Evolutionary conservation across 176 grass and related monocot species (phyloP), one percentile per base, ranked within the genome.

Genomic region (Hsuehochloa calcarea): DNA sequence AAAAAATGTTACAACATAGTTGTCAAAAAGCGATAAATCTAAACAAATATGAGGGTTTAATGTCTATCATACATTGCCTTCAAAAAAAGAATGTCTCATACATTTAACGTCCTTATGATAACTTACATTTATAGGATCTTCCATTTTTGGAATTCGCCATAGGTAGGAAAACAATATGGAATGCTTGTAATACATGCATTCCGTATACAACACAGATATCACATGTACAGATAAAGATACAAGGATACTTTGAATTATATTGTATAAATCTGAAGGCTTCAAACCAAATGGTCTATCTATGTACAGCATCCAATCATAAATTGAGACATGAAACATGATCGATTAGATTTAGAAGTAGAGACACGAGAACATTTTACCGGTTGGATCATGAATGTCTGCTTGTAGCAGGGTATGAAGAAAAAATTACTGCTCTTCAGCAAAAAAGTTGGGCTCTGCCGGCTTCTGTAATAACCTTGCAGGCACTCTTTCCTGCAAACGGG

Each of bases 371-470:
- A 43, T 49, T 72, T 84, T 80, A 69, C 40, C 22, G 4, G 62
- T 80, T 54, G 74, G 44, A 39, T 27, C 66, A n/a, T 86, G 54
- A 49, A 55, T 67, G 4, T 54, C 71, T 70, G 70, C 51, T 65
- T 82, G 54, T 58, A 61, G 51, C 26, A 82, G 20, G 15, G 38
- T 67, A 29, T 8, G 16, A 13, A 38, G n/a, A 74, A 45, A 37
- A 37, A 46, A 44, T 81, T 83, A 95, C 19, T 80, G 69, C 68
- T 84, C 89, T 83, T 88, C 91, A 46, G 81, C 73, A 23, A 90
- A 98, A 81, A 98, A 98, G 89, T 93, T 85, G 43, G 93, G 95
- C 58, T 98, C 95, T 46, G 93, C 85, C 11, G 93, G 95, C 83
- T 98, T 98, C 56, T 98, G 95, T 49, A 95, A 72, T 22, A 98